Base-by-base conservation (phyloP, 2,329 filamentous ascomycete genomes). In the Hymenoscyphus infarciens region DNA sequence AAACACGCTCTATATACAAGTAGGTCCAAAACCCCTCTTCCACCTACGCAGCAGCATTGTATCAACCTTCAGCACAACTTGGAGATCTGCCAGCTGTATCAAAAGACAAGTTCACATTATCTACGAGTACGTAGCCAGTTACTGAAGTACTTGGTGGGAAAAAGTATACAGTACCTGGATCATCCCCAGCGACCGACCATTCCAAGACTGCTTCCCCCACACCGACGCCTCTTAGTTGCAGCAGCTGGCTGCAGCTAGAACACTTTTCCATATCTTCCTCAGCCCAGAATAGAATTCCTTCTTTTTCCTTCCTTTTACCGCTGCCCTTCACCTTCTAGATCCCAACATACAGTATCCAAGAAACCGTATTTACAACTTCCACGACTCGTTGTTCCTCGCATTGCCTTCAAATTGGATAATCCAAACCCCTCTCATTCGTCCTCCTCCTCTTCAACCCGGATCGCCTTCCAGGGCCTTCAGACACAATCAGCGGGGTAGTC, bases 331-430 rank as follows among this genome's bases (percentile, higher is more conserved):
- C 2, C 16, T n/a, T 27, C 56, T 15, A 53, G 35, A 25, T 57
- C 59, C 55, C 10, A 33, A 19, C 25, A 58, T 59, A n/a, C n/a
- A n/a, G n/a, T n/a, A 38, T 55, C 11, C 25, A 10, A 52, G 19
- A 22, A 27, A 29, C 38, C 54, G 16, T 29, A 38, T 29, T 16
- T 29, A 27, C 16, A 38, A 25, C 38, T 33, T 22, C 53, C n/a
- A 54, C 29, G 22, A 42, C 10, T 35, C 22, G 33, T 16, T 29
- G 19, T 10, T 35, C 27, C 38, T 54, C 27, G 45, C 27, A 60
- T 60, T 54, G 39, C 58, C 58, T 54, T 55, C 33, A 11, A 15
- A 60, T 60, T 60, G 27, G 45, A 49, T 60, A 60, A 60, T 54
- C 35, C 25, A 31, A 60, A 60, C 31, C 11, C 10, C 39, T 60